Percentiles rank a stretch among this genome's conserved stretches.
These are phyloP conservation scores for Calonectria hongkongensis DNA, from an alignment of 2,329 filamentous ascomycete genomes.

Conservation along the genomic window DNA sequence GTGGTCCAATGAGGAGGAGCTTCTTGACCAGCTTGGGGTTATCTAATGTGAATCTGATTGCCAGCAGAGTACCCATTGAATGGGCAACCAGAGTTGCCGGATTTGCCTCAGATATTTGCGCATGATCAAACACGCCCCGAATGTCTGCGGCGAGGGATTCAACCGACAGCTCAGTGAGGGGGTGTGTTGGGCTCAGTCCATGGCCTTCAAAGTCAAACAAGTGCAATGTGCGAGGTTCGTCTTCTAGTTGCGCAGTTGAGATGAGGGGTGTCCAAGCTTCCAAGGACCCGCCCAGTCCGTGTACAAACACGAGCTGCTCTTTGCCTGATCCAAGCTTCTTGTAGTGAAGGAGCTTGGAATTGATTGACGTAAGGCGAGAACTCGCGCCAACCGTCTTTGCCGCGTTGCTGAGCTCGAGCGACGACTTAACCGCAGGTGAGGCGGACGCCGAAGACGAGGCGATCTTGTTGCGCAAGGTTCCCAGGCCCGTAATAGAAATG, in stretches of 20 bases:
- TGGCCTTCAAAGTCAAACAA: slow-evolving; percentile 75
- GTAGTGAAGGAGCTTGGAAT: slow-evolving; percentile 64
- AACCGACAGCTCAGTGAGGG: slow-evolving; percentile 64
- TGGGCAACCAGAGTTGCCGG: slow-evolving; percentile 68
- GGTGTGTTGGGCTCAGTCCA: slow-evolving; percentile 70
- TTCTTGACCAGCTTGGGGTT: slow-evolving; percentile 64
- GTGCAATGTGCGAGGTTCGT: slow-evolving; percentile 56
- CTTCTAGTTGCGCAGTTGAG: slow-evolving; percentile 49
- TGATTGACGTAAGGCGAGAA: slow-evolving; percentile 60
- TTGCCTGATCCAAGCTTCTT: slow-evolving; percentile 54
- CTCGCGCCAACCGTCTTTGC: slow-evolving; percentile 41
- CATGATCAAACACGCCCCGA: slow-evolving; percentile 59
- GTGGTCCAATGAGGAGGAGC: slow-evolving; percentile 69
- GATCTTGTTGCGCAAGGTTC: slow-evolving; percentile 45
- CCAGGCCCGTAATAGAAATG: slow-evolving; percentile 55
- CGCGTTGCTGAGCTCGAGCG: slow-evolving; percentile 43
- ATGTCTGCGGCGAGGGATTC: slow-evolving; percentile 66
- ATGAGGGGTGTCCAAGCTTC: slow-evolving; percentile 68
- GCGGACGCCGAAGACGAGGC: slow-evolving; percentile 22
- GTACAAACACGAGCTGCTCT: slow-evolving; percentile 68
- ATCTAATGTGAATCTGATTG: slow-evolving; percentile 62
- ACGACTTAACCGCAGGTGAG: slow-evolving; percentile 10
- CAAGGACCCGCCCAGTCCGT: slow-evolving; percentile 70
- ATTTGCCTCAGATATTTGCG: slow-evolving; percentile 53
- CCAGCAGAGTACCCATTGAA: slow-evolving; percentile 70